Evolutionary conservation across 2,329 filamentous ascomycete species (phyloP).

Genomic region (Penicillium polonicum): DNA sequence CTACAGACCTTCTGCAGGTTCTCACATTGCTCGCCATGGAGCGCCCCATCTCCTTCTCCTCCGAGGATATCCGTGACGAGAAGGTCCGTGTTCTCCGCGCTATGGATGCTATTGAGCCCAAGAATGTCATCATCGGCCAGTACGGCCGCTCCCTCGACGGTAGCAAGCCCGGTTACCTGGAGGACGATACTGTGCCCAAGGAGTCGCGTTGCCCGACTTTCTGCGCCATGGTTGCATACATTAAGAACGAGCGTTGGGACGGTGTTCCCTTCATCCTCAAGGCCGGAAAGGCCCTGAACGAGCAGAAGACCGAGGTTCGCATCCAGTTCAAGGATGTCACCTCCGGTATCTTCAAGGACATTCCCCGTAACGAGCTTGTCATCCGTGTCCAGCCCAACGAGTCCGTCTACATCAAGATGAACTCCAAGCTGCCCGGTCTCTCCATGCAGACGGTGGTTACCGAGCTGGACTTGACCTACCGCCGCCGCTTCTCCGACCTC

Average conservation of each 20-base stretch:
- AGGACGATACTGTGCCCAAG: constrained; percentile 96
- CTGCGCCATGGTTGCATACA: constrained; percentile 94
- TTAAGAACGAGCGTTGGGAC: constrained; percentile 99
- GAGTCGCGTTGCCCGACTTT: constrained; percentile 97
- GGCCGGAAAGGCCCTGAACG: constrained; percentile 96
- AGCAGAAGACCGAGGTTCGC: constrained; percentile 99
- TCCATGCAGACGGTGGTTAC: constrained; percentile 99
- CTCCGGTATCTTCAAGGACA: constrained; percentile 99
- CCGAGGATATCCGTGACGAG: constrained; percentile 97
- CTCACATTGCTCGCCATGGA: constrained; percentile 97
- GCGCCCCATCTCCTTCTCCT: constrained; percentile 94
- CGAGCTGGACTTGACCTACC: constrained; percentile 96
- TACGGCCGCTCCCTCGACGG: constrained; percentile 96
- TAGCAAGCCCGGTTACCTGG: constrained; percentile 95
- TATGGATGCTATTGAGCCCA: constrained; percentile 93
- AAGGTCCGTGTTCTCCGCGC: constrained; percentile 92
- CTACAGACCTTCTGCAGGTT: constrained; percentile 79
- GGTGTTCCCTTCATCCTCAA: constrained; percentile 99
- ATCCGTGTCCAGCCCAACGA: constrained; percentile 99
- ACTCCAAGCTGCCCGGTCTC: constrained; percentile 95
- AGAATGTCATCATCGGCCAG: constrained; percentile 99
- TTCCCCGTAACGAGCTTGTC: constrained; percentile 97
- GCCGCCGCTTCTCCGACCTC: constrained; percentile 95
- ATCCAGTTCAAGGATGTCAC: constrained; percentile 99
- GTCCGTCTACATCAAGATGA: constrained; percentile 99